Percentiles rank a stretch among this genome's conserved stretches.
Conservation (phyloP, 805 yeast genomes). For the Saturnispora galanensis region DNA sequence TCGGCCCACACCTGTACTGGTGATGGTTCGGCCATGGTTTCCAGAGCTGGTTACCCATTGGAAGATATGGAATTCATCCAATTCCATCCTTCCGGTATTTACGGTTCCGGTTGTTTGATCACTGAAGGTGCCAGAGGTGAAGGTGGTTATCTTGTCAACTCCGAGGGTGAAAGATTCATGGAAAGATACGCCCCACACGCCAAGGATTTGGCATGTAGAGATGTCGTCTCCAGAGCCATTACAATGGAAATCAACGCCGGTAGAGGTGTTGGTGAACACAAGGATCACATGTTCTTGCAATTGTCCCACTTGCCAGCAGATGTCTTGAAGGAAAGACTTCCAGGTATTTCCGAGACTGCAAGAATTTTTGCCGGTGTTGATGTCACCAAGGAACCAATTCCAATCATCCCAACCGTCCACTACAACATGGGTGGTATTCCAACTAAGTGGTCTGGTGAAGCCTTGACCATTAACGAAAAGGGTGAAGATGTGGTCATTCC, state of each 20-base stretch:
- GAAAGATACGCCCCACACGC: constrained; percentile 99
- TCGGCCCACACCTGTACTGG: constrained; percentile 99
- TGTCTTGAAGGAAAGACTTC: constrained; percentile 89
- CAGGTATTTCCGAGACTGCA: constrained; percentile 99
- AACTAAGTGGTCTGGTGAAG: constrained; percentile 96
- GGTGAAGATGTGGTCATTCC: constrained; percentile 90
- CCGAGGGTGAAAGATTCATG: constrained; percentile 99
- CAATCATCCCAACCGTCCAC: constrained; percentile 96
- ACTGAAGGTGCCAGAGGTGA: constrained; percentile 99
- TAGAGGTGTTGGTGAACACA: constrained; percentile 95
- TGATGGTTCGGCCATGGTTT: constrained; percentile 97
- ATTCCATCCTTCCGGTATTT: constrained; percentile 99
- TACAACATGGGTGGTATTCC: constrained; percentile 99
- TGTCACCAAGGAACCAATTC: constrained; percentile 98
- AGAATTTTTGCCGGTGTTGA: constrained; percentile 98
- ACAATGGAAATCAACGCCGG: constrained; percentile 98
- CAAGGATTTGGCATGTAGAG: constrained; percentile 96
- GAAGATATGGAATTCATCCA: constrained; percentile 97
- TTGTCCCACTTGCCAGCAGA: constrained; percentile 87
- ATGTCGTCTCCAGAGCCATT: constrained; percentile 95
- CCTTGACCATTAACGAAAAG: constrained; percentile 63
- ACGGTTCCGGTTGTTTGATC: constrained; percentile 97
- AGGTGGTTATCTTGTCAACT: constrained; percentile 94
- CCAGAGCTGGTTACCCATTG: constrained; percentile 96
- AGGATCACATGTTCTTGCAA: constrained; percentile 93